phyloP scores from a whole-genome alignment of 768 basidiomycete genomes.

The Lentinula lateritia region DNA sequence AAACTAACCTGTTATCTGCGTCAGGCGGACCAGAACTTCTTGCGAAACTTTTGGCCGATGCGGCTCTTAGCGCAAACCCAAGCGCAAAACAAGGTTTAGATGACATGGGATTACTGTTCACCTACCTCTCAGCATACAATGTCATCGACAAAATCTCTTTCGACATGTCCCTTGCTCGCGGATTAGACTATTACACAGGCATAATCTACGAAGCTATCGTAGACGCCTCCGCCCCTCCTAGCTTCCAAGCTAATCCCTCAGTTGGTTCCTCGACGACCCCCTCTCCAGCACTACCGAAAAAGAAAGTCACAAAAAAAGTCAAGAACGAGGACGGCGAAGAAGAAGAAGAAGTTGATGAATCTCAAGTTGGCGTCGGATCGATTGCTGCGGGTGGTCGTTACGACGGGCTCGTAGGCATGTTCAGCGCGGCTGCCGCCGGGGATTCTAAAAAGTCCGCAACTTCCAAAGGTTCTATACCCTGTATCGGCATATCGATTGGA shows the following conservation, averaged over 20 bases:
- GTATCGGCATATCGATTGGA: conserved; percentile 89
- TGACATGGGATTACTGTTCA: conserved; percentile 86
- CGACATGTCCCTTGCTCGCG: conserved; percentile 95
- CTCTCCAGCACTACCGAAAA: conserved; percentile 7
- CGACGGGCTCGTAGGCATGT: conserved; percentile 91
- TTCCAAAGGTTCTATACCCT: conserved; percentile 62
- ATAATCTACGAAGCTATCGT: conserved; percentile 97
- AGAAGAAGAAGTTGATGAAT: conserved; percentile 88
- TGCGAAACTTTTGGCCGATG: conserved; percentile 59
- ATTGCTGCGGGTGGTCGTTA: conserved; percentile 99
- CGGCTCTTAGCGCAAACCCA: conserved; percentile 57
- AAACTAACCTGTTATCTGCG: not conserved
- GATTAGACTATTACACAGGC: conserved; percentile 97
- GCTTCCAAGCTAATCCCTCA: conserved; percentile 39
- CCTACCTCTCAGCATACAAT: conserved; percentile 73
- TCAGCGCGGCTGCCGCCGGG: conserved; percentile 75
- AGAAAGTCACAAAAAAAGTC: conserved; percentile 38
- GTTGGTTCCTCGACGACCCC: conserved; percentile 4
- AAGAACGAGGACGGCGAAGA: conserved; percentile 39
- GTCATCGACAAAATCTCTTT: conserved; percentile 86
- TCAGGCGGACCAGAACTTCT: conserved; percentile 78
- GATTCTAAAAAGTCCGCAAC: conserved; percentile 48
- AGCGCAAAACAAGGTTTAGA: conserved; percentile 76
- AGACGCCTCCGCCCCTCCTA: conserved; percentile 90
- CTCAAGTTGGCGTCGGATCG: conserved; percentile 92